Conservation (phyloP, 805 yeast genomes). For the Saccharomycopsis guyanensis region DNA sequence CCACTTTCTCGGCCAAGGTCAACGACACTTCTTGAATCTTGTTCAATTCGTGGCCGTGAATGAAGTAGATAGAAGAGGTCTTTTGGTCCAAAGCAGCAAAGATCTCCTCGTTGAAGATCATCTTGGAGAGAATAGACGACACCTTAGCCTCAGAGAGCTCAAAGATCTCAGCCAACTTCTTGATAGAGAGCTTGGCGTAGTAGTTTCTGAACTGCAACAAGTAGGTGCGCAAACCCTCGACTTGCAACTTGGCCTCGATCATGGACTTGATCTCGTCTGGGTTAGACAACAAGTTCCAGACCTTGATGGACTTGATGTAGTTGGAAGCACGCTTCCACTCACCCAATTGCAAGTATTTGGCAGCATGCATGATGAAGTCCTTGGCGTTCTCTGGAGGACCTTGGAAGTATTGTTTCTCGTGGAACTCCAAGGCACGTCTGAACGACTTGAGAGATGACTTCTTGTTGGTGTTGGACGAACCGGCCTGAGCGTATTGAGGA, state of each 20-base stretch:
- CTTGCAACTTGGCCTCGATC: conserved; percentile 72
- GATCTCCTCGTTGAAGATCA: conserved; percentile 74
- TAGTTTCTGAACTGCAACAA: conserved; percentile 74
- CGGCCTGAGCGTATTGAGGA: conserved; percentile 76
- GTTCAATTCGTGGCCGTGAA: conserved; percentile 71
- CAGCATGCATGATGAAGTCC: conserved; percentile 89
- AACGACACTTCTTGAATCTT: conserved; percentile 84
- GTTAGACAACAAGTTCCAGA: conserved; percentile 78
- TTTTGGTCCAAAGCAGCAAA: conserved; percentile 66
- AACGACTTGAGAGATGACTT: conserved; percentile 69
- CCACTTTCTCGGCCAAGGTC: conserved; percentile 73
- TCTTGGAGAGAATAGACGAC: conserved; percentile 56
- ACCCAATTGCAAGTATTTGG: conserved; percentile 79
- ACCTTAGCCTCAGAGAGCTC: conserved; percentile 52
- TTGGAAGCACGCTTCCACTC: conserved; percentile 79
- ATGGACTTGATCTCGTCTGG: conserved; percentile 58
- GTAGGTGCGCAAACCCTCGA: conserved; percentile 90
- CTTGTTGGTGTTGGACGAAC: conserved; percentile 51
- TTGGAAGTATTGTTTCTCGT: conserved; percentile 88
- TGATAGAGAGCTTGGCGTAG: conserved; percentile 66
- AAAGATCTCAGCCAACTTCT: conserved; percentile 58
- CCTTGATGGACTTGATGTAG: conserved; percentile 66
- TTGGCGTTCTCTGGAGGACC: conserved; percentile 98
- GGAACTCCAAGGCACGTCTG: conserved; percentile 84
- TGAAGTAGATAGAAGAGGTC: conserved; percentile 55